phyloP scores from a whole-genome alignment of 106 monocot species.

The Phalaenopsis aphrodite region DNA sequence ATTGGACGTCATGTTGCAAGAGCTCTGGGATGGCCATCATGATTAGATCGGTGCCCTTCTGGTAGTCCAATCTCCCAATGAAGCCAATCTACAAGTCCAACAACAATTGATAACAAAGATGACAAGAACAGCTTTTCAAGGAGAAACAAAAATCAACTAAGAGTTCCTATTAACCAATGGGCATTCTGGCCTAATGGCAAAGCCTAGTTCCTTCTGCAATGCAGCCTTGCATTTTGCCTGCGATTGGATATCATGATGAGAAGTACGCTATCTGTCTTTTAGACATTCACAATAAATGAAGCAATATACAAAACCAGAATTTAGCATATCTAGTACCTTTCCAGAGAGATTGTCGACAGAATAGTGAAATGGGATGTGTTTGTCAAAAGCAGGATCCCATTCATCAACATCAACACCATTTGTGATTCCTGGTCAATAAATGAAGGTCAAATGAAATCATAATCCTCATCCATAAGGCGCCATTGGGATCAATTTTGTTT shows the following conservation, averaged over 20 bases:
- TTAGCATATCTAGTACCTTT: slow-evolving; percentile 35
- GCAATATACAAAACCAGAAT: neutral
- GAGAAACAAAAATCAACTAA: neutral
- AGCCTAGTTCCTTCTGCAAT: slow-evolving; percentile 74
- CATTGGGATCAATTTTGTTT: no score
- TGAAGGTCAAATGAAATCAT: slow-evolving; percentile 1
- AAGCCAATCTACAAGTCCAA: slow-evolving; percentile 65
- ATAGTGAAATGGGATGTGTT: slow-evolving; percentile 73
- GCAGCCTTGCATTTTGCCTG: slow-evolving; percentile 77
- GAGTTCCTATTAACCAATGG: slow-evolving; percentile 49
- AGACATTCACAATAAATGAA: neutral
- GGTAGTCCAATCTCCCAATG: slow-evolving; percentile 88
- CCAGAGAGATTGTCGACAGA: slow-evolving; percentile 66
- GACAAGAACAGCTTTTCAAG: slow-evolving; percentile 7
- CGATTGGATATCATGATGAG: slow-evolving; percentile 3
- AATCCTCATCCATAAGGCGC: neutral
- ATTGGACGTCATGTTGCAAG: slow-evolving; percentile 71
- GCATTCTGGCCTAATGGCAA: slow-evolving; percentile 47
- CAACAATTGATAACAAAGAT: neutral
- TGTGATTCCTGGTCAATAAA: slow-evolving; percentile 45
- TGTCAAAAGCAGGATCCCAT: slow-evolving; percentile 82
- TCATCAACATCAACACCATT: slow-evolving; percentile 84
- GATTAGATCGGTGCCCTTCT: slow-evolving; percentile 91
- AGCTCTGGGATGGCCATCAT: slow-evolving; percentile 49
- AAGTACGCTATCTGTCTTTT: neutral